A percentile compares a stretch with the other conserved stretches of the same genome.
Evolutionary conservation across 2,329 filamentous ascomycete species (phyloP).

Genomic region (Neofusicoccum ribis): DNA sequence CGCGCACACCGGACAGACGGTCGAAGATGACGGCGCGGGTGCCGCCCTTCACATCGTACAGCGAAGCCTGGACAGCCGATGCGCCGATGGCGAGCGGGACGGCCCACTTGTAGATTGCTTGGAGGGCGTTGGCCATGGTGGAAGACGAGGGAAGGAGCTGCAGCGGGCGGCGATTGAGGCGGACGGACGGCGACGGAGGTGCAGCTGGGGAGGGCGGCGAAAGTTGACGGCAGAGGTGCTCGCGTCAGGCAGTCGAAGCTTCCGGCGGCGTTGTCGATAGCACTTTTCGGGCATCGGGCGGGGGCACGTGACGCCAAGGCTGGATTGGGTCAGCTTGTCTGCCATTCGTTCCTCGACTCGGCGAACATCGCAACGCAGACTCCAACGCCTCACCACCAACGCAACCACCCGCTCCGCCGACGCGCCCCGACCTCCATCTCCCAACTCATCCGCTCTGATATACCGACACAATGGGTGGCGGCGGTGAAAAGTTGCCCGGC

Average conservation of each 20-base stretch:
- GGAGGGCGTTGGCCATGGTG: conserved; percentile 26
- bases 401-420: not conserved
- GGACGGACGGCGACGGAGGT: not conserved
- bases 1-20: conserved; percentile 86
- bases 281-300: conserved; percentile 18
- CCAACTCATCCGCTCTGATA: not conserved
- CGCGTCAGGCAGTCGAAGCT: conserved; percentile 10
- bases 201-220: not conserved
- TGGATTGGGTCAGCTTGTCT: conserved; percentile 16
- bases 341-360: conserved; percentile 8
- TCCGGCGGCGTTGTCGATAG: conserved; percentile 5
- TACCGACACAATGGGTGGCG: conserved; percentile 24
- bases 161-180: not conserved
- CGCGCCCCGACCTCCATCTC: not conserved
- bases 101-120: conserved; percentile 66
- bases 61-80: conserved; percentile 70
- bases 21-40: conserved; percentile 98
- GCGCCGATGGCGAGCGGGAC: conserved; percentile 71
- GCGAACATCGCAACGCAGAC: conserved; percentile 13
- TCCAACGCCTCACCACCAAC: not conserved
- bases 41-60: conserved; percentile 97
- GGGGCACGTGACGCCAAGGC: conserved; percentile 19
- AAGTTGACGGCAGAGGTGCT: not conserved
- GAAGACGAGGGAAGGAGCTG: not conserved
- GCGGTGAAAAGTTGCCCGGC: conserved; percentile 24